phyloP scores from a whole-genome alignment of 2,329 filamentous ascomycete species.

The Coniochaeta sp. region DNA sequence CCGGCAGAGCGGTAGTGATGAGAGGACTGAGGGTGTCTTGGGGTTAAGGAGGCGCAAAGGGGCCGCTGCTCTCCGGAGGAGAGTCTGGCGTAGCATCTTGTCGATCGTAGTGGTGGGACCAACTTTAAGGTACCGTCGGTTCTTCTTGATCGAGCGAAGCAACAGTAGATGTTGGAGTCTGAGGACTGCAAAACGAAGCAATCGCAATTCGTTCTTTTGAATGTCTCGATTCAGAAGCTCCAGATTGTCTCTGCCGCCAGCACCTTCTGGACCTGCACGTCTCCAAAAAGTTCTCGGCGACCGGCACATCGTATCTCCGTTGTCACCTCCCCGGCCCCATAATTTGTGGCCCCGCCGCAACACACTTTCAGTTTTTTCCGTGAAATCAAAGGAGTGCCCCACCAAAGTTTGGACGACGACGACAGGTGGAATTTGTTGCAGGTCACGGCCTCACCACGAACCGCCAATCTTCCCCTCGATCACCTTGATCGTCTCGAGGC shows the following conservation, averaged over 20 bases:
- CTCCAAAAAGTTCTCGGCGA: background rate
- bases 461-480: slow-evolving; percentile 4
- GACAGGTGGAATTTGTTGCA: background rate
- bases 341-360: background rate
- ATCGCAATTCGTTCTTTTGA: background rate
- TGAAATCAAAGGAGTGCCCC: background rate
- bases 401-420: slow-evolving; percentile 1
- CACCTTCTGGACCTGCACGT: background rate
- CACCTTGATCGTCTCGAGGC: background rate
- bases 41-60: slow-evolving; percentile 1
- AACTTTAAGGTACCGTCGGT: background rate
- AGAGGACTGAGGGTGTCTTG: background rate
- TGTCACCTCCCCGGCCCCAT: background rate
- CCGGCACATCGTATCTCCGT: background rate
- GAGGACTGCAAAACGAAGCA: background rate
- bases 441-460: slow-evolving; percentile 1
- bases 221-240: background rate
- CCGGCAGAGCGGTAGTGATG: slow-evolving; percentile 2
- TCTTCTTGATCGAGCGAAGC: background rate
- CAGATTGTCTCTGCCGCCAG: background rate
- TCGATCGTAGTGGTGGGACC: background rate
- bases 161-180: background rate
- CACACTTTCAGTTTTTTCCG: slow-evolving; percentile 1
- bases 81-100: slow-evolving; percentile 10
- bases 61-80: slow-evolving; percentile 7